Base-by-base conservation (phyloP, 441 rosid genomes). In the Sinapis alba region DNA sequence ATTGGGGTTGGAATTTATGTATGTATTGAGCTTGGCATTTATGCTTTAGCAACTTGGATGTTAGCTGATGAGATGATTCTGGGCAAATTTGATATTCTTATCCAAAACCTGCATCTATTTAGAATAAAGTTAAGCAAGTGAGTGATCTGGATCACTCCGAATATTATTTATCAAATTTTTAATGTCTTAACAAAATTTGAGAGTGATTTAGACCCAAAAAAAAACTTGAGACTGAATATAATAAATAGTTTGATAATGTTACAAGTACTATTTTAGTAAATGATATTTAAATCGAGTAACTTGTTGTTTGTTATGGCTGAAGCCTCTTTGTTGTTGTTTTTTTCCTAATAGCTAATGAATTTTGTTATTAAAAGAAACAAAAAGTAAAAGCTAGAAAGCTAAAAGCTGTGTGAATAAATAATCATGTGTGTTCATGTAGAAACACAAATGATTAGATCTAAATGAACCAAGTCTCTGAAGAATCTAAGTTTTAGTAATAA, bases 1-100 rank as follows among this genome's bases (percentile, higher is more conserved):
- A 41, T 71, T 64, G 50, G 4, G 15, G 15, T 38, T 38, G 15
- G 47, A 18, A 43, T 43, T 43, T 58, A 15, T 62, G 27, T 6
- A 67, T 32, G 2, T 24, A 20, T 38, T 41, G 36, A 43, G 26
- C 13, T 69, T 71, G 68, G 76, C 58, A 71, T 58, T 71, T 71
- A 50, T 77, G 73, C 80, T 77, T 26, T 50, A 27, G 47, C 76
- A 77, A 65, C 58, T 77, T 60, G 80, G 68, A 27, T 60, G 72
- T 27, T 26, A 65, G 57, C 53, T 59, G 71, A 64, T 76, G 61
- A 70, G 28, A 30, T 57, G 76, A 70, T 53, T 69, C 60, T 69
- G 27, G 28, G 54, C 50, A 62, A 19, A 20, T 62, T 6, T 28
- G 13, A 38, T 36, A 34, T 62, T 75, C 65, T 38, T 53, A 0